These are phyloP conservation scores for Davidsoniella eucalypti DNA, from an alignment of 2,329 filamentous ascomycete species.

Conservation along the genomic window DNA sequence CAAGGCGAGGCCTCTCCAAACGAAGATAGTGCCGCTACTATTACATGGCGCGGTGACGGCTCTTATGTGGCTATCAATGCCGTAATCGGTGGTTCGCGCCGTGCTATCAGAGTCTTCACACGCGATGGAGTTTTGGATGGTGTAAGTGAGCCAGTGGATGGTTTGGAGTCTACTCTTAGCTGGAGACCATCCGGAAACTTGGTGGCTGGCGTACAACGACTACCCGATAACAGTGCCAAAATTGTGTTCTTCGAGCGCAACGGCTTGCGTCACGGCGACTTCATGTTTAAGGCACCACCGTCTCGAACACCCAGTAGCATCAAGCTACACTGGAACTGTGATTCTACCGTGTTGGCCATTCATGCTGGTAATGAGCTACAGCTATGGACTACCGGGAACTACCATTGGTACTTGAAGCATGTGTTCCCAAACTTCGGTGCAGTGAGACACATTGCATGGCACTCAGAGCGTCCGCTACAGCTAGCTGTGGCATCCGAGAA, in stretches of 20 bases:
- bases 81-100: constrained; percentile 49
- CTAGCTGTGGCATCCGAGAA: constrained; percentile 35
- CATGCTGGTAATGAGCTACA: constrained; percentile 59
- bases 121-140: constrained; percentile 82
- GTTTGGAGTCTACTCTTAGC: constrained; percentile 70
- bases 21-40: constrained; percentile 56
- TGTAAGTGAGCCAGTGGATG: constrained; percentile 86
- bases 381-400: constrained; percentile 93
- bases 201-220: constrained; percentile 67
- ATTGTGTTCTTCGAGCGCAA: constrained; percentile 95
- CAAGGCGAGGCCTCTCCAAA: constrained; percentile 56
- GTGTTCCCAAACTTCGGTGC: constrained; percentile 41
- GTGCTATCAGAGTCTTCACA: constrained; percentile 78
- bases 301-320: constrained; percentile 39
- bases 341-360: constrained; percentile 84
- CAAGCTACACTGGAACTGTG: constrained; percentile 68
- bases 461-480: constrained; percentile 66
- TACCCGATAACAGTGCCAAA: constrained; percentile 40
- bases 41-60: constrained; percentile 92
- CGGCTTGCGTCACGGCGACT: constrained; percentile 90
- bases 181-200: constrained; percentile 88
- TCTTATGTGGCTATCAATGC: constrained; percentile 78
- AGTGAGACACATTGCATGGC: constrained; percentile 45
- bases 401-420: constrained; percentile 96
- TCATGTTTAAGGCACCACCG: constrained; percentile 48